These are phyloP conservation scores for Gilbertella persicaria DNA, from an alignment of 371 early-diverging fungal species.

Conservation along the genomic window DNA sequence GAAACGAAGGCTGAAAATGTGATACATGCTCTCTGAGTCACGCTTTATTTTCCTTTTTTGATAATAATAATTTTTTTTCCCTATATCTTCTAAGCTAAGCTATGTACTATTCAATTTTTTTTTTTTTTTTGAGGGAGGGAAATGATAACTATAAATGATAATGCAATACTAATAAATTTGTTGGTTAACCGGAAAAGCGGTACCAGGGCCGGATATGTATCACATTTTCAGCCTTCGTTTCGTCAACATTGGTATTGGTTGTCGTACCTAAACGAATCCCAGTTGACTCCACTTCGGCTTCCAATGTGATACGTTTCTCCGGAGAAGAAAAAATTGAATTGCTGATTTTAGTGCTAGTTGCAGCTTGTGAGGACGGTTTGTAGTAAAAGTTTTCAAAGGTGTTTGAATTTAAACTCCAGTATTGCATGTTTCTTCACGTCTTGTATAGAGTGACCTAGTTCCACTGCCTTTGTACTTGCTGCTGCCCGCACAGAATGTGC, in stretches of 20 bases:
- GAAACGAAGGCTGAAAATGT: slow-evolving; percentile 12
- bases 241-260: slow-evolving; percentile 11
- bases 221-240: slow-evolving; percentile 12
- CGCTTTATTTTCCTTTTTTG: too few species aligned
- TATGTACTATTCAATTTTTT: too few species aligned
- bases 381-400: slow-evolving; percentile 13
- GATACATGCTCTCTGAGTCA: too few species aligned
- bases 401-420: slow-evolving; percentile 4
- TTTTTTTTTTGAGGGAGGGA: too few species aligned
- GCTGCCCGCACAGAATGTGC: slow-evolving; percentile 6
- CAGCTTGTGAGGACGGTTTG: slow-evolving; percentile 4
- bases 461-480: slow-evolving; percentile 1
- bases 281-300: slow-evolving; percentile 11
- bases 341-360: neutral
- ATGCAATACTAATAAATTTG: too few species aligned
- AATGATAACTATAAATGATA: too few species aligned
- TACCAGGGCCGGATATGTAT: neutral
- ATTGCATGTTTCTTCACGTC: slow-evolving; percentile 7
- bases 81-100: too few species aligned
- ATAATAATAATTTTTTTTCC: too few species aligned
- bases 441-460: slow-evolving; percentile 1
- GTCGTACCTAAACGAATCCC: slow-evolving; percentile 11
- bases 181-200: neutral
- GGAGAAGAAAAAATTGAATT: slow-evolving; percentile 9
- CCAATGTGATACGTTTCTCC: slow-evolving; percentile 8